Conservation (phyloP, 2,329 filamentous ascomycete species). For the Fusarium xyrophilum region DNA sequence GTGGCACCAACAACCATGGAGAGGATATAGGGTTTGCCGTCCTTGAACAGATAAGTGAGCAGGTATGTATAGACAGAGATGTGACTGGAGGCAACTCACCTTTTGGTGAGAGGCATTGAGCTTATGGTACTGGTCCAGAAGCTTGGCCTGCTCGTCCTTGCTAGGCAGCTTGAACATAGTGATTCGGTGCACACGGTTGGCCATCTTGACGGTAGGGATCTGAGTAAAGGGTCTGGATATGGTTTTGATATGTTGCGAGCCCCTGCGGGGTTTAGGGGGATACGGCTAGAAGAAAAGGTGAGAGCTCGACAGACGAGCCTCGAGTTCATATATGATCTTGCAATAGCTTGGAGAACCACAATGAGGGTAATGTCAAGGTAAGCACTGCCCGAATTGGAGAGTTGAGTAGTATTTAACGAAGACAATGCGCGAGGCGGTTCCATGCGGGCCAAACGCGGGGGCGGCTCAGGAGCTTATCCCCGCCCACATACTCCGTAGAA, state of each 20-base stretch:
- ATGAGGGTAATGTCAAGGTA: background rate
- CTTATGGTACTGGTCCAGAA: slow-evolving; percentile 55
- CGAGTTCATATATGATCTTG: slow-evolving; percentile 27
- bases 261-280: background rate
- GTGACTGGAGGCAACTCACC: slow-evolving; percentile 41
- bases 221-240: slow-evolving; percentile 10
- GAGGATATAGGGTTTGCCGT: slow-evolving; percentile 74
- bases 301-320: slow-evolving; percentile 9
- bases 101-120: slow-evolving; percentile 52
- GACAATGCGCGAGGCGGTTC: slow-evolving; percentile 18
- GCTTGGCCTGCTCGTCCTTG: slow-evolving; percentile 51
- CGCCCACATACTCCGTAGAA: background rate
- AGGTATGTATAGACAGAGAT: slow-evolving; percentile 3
- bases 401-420: slow-evolving; percentile 7
- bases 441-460: slow-evolving; percentile 27
- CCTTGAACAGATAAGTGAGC: slow-evolving; percentile 51
- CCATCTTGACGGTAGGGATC: slow-evolving; percentile 45
- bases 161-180: slow-evolving; percentile 63
- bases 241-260: background rate
- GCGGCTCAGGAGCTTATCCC: slow-evolving; percentile 5
- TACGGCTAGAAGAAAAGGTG: background rate
- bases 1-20: slow-evolving; percentile 61
- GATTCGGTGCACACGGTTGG: slow-evolving; percentile 54
- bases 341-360: background rate
- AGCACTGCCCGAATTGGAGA: background rate